phyloP scores from a whole-genome alignment of 345 rosid species.

The Pugionium cornutum region DNA sequence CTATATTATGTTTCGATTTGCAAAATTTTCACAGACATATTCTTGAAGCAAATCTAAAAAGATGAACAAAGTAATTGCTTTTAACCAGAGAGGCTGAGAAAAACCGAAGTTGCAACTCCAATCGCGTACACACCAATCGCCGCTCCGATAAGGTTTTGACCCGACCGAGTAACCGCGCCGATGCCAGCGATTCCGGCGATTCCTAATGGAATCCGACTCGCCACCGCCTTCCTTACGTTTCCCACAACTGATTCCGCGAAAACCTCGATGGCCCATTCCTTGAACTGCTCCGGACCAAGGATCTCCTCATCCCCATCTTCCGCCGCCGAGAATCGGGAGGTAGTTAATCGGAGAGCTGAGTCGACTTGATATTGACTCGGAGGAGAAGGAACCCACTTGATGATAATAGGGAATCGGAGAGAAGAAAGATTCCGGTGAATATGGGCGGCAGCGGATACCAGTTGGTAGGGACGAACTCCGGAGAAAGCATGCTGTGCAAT shows the following conservation, averaged over 20 bases:
- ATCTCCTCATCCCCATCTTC: slow-evolving; percentile 21
- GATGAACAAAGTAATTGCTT: slow-evolving; percentile 8
- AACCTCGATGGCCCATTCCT: slow-evolving; percentile 69
- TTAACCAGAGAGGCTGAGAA: slow-evolving; percentile 59
- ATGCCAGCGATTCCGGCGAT: slow-evolving; percentile 70
- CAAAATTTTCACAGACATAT: too few relatives aligned
- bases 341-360: slow-evolving; percentile 54
- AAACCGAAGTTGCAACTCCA: slow-evolving; percentile 73
- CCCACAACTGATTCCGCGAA: slow-evolving; percentile 57
- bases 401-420: slow-evolving; percentile 43
- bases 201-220: slow-evolving; percentile 67
- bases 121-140: slow-evolving; percentile 76
- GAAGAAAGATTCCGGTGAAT: slow-evolving; percentile 53
- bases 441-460: slow-evolving; percentile 60
- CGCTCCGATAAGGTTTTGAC: slow-evolving; percentile 55
- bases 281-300: slow-evolving; percentile 48
- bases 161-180: slow-evolving; percentile 57
- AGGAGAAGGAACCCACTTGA: slow-evolving; percentile 68
- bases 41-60: neutral
- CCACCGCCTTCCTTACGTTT: slow-evolving; percentile 65
- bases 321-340: neutral
- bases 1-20: too few relatives aligned
- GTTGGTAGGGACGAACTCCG: slow-evolving; percentile 80
- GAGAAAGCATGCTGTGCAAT: slow-evolving; percentile 70
- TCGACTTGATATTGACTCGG: slow-evolving; percentile 69